phyloP scores from a whole-genome alignment of 2,329 filamentous ascomycete species.

The Massarina eburnea region DNA sequence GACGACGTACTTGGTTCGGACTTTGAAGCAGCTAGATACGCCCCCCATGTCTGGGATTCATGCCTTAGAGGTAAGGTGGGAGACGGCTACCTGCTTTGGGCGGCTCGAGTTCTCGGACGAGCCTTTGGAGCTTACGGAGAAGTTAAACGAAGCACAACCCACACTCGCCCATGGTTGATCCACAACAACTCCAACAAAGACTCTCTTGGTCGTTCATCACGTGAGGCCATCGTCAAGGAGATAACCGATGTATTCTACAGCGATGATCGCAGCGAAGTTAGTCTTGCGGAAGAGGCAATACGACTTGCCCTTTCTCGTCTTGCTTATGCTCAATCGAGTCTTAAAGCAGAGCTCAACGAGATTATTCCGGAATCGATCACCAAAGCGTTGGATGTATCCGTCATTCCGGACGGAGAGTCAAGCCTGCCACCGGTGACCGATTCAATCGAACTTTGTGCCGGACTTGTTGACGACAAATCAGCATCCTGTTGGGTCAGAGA shows the following conservation, averaged over 20 bases:
- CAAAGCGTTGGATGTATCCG: conserved; percentile 27
- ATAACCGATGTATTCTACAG: conserved; percentile 43
- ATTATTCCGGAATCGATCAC: conserved; percentile 33
- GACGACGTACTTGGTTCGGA: conserved; percentile 73
- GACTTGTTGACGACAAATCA: conserved; percentile 16
- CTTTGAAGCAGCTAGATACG: conserved; percentile 61
- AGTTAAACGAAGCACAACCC: conserved; percentile 49
- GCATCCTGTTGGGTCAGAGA: conserved; percentile 60
- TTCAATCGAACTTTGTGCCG: conserved; percentile 19
- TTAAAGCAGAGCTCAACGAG: conserved; percentile 31
- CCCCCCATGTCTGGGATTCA: conserved; percentile 73
- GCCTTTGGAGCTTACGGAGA: conserved; percentile 69
- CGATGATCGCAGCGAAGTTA: conserved; percentile 44
- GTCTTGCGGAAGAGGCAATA: conserved; percentile 47
- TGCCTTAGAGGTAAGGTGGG: conserved; percentile 66
- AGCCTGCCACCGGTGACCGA: conserved; percentile 7
- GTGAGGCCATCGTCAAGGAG: conserved; percentile 40
- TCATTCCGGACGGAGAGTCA: conserved; percentile 15
- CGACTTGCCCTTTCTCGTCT: conserved; percentile 34
- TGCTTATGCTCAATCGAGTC: conserved; percentile 17
- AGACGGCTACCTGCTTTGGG: conserved; percentile 77
- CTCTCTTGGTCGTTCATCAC: conserved; percentile 29
- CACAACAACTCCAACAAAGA: conserved; percentile 15
- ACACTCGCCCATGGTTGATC: conserved; percentile 29
- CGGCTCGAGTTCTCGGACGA: conserved; percentile 78